Base-by-base conservation (phyloP, 1,284 basidiomycete genomes). In the Malassezia obtusa region DNA sequence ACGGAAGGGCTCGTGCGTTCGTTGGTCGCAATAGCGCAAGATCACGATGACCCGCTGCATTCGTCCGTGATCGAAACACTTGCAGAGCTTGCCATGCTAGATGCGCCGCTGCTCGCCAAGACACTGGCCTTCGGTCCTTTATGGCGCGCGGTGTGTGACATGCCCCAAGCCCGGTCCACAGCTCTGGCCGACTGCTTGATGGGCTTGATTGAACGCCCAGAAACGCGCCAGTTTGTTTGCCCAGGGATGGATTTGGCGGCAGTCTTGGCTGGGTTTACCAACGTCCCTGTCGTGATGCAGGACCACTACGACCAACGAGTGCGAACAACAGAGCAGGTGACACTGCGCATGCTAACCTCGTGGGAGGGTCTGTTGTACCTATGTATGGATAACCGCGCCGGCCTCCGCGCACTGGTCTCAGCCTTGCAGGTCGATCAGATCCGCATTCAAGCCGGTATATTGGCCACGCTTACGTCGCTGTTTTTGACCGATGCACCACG, bases 291-390 rank as follows among this genome's bases (percentile, higher is more conserved):
- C 0, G 76, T 24, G n/a, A 26, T 46, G 10, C 28, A 28, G 28
- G 28, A 28, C 17, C 21, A 33, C 24, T 22, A 35, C 94, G 4
- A 39, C 32, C 30, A 84, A 86, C 15, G 85, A 85, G 5, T 81
- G 94, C 48, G 94, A 89, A 86, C 84, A 61, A 79, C 85, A 3
- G 84, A 81, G 63, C 83, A 92, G 44, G 83, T 94, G 36, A 82
- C 84, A 36, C 79, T 85, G 32, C 53, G 24, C 17, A 84, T 95
- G 78, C 75, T 99, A 44, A 81, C 86, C 41, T 89, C 87, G 10
- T 99, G 92, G 91, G 85, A 87, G 59, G 92, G 91, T 8, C 75
- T 98, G 28, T 83, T 96, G 79, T 96, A 95, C 73, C 84, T 95
- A 61, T 94, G 89, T 75, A 84, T 91, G 81, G 81, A 91, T 69